A percentile compares a stretch with the other conserved stretches of the same genome.
These are phyloP conservation scores for Aspergillus sojae DNA, from an alignment of 2,329 filamentous ascomycete genomes.

Conservation along the genomic window DNA sequence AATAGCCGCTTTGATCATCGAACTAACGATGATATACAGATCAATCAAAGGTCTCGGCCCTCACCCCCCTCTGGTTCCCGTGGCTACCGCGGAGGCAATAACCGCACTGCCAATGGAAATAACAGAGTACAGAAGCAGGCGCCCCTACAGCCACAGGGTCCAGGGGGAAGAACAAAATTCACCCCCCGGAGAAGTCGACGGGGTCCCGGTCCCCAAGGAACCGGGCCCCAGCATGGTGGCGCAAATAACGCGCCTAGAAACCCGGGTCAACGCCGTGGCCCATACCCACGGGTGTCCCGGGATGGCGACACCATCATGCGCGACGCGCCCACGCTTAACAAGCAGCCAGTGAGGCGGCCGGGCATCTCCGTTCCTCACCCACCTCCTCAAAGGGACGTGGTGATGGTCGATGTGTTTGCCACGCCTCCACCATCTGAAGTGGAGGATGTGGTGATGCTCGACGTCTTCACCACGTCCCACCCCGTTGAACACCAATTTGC, in stretches of 20 bases:
- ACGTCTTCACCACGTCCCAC: not conserved
- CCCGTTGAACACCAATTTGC: not conserved
- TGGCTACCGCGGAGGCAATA: not conserved
- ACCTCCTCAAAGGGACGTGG: not conserved
- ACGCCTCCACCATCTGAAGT: not conserved
- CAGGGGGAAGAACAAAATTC: not conserved
- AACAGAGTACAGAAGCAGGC: not conserved
- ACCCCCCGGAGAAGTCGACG: not conserved
- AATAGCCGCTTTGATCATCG: not conserved
- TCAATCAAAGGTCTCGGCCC: not conserved
- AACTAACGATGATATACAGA: not conserved
- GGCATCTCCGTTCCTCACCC: not conserved
- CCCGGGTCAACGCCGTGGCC: not conserved
- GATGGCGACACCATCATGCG: slow-evolving; percentile 8
- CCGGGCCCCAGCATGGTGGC: not conserved
- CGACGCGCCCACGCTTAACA: not conserved
- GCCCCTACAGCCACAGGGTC: not conserved
- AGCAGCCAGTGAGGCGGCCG: not conserved
- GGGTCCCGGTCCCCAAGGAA: too few species aligned
- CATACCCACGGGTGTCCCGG: not conserved
- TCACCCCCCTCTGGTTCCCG: too few species aligned
- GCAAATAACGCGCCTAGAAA: not conserved
- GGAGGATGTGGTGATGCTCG: slow-evolving; percentile 1
- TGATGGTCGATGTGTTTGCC: not conserved
- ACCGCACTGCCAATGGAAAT: not conserved